Conservation (phyloP, 2,329 filamentous ascomycete genomes). For the Trichophaea hybrida region DNA sequence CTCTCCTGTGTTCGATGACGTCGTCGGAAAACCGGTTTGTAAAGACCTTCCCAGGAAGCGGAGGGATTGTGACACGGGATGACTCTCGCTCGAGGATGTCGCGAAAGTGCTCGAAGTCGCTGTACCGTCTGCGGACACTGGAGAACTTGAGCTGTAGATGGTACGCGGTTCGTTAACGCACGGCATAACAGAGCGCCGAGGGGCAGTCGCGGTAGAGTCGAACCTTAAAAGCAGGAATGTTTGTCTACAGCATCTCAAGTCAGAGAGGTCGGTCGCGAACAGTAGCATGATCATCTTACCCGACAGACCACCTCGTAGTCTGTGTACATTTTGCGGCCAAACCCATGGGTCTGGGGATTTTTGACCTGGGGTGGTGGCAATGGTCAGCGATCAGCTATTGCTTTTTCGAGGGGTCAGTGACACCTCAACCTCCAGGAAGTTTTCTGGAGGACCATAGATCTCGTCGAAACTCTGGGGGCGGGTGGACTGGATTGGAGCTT, state of each 20-base stretch:
- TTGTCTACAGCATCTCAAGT: slow-evolving; percentile 42
- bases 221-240: slow-evolving; percentile 97
- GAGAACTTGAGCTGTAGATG: slow-evolving; percentile 39
- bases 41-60: slow-evolving; percentile 91
- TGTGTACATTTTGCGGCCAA: slow-evolving; percentile 92
- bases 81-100: slow-evolving; percentile 94
- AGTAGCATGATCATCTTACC: slow-evolving; percentile 17
- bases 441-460: slow-evolving; percentile 96
- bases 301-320: slow-evolving; percentile 96
- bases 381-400: neutral
- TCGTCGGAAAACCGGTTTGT: slow-evolving; percentile 97
- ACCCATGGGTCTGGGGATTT: slow-evolving; percentile 86
- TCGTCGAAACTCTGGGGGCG: slow-evolving; percentile 95
- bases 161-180: neutral
- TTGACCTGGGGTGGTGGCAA: slow-evolving; percentile 49
- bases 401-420: neutral
- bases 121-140: slow-evolving; percentile 82
- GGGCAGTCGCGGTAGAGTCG: slow-evolving; percentile 13
- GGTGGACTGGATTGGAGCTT: slow-evolving; percentile 46
- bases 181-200: neutral
- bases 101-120: slow-evolving; percentile 96
- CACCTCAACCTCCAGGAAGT: slow-evolving; percentile 97
- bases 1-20: slow-evolving; percentile 86
- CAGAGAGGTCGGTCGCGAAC: neutral
- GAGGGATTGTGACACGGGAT: slow-evolving; percentile 87